phyloP scores from a whole-genome alignment of 2,329 filamentous ascomycete genomes.

The Penicillium sp. region DNA sequence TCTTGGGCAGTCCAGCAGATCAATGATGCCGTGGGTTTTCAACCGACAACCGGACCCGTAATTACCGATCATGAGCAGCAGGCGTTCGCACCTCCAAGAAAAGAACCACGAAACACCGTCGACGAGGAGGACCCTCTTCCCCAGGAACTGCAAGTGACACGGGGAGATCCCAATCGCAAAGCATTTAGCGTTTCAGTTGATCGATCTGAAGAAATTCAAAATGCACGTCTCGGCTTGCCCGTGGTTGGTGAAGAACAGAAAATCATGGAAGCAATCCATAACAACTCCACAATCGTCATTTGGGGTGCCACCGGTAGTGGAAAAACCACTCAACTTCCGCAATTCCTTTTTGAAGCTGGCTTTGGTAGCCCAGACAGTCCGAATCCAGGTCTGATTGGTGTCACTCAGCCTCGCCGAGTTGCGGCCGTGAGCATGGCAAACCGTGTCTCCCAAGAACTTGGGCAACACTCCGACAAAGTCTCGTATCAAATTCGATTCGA shows the following conservation, averaged over 20 bases:
- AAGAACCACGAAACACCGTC: constrained; percentile 34
- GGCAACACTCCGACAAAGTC: constrained; percentile 67
- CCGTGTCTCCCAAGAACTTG: constrained; percentile 79
- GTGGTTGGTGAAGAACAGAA: constrained; percentile 93
- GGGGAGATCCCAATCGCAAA: constrained; percentile 54
- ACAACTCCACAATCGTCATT: constrained; percentile 81
- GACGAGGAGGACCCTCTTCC: constrained; percentile 39
- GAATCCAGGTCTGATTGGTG: constrained; percentile 84
- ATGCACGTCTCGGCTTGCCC: constrained; percentile 70
- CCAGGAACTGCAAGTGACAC: constrained; percentile 35
- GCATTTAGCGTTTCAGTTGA: constrained; percentile 68
- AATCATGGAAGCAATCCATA: constrained; percentile 96
- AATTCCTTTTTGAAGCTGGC: constrained; percentile 90
- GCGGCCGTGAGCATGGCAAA: constrained; percentile 96
- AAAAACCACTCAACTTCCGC: constrained; percentile 95
- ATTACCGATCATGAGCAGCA: constrained; percentile 27
- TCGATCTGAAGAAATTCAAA: constrained; percentile 67
- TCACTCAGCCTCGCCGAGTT: constrained; percentile 91
- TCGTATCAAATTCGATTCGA: constrained; percentile 96
- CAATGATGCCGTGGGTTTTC: constrained; percentile 72
- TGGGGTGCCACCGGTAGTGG: constrained; percentile 94
- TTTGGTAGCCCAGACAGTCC: constrained; percentile 73
- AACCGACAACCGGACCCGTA: constrained; percentile 41
- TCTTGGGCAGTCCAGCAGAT: constrained; percentile 83
- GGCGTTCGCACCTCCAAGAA: constrained; percentile 27